phyloP scores from a whole-genome alignment of 2,329 filamentous ascomycete species.

The Pyrenophora teres region DNA sequence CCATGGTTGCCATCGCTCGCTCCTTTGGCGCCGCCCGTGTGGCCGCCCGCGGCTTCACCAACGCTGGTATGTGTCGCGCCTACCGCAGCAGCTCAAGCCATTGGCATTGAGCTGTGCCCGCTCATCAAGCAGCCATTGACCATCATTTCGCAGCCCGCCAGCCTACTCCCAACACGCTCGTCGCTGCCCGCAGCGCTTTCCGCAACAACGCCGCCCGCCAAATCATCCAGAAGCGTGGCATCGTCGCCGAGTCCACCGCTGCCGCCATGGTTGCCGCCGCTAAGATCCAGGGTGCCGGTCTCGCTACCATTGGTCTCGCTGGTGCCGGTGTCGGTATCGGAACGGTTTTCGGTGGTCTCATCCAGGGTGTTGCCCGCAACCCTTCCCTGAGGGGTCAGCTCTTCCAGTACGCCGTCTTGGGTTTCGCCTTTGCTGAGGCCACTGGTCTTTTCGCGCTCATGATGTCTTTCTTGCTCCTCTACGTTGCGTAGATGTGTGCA shows the following conservation, averaged over 20 bases:
- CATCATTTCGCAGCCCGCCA: conserved; percentile 38
- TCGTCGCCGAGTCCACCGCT: conserved; percentile 50
- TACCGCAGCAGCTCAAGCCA: conserved; percentile 39
- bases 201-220: conserved; percentile 49
- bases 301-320: conserved; percentile 86
- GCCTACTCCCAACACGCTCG: conserved; percentile 46
- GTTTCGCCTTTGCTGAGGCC: conserved; percentile 94
- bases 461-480: conserved; percentile 53
- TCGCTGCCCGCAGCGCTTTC: conserved; percentile 48
- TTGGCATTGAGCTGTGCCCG: conserved; percentile 32
- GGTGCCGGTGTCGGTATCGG: conserved; percentile 95
- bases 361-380: conserved; percentile 91
- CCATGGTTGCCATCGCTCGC: conserved; percentile 49
- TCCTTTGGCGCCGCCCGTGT: conserved; percentile 49
- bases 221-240: conserved; percentile 49
- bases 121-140: conserved; percentile 43
- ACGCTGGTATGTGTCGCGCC: conserved; percentile 47
- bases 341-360: conserved; percentile 88
- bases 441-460: conserved; percentile 68
- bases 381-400: conserved; percentile 92
- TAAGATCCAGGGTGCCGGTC: conserved; percentile 51
- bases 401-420: conserved; percentile 94
- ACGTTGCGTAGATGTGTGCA: conserved; percentile 49
- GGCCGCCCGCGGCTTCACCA: conserved; percentile 48
- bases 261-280: conserved; percentile 51